phyloP scores from a whole-genome alignment of 495 filamentous ascomycete species.

The Podospora pseudopauciseta region DNA sequence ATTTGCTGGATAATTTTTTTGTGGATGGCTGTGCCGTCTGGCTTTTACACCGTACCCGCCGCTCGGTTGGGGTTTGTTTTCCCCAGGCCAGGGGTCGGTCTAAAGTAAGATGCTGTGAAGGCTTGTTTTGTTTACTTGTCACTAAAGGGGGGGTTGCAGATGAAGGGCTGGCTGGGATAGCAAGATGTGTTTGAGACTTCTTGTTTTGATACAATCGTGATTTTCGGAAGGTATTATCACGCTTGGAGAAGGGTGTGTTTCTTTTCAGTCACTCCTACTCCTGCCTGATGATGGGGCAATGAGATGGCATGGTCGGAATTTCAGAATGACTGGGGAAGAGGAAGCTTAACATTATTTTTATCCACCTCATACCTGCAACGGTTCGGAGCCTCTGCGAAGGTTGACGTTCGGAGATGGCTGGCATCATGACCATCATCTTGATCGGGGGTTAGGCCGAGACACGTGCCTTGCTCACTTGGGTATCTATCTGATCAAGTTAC shows the following conservation, averaged over 20 bases:
- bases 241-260: too few species aligned
- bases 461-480: too few species aligned
- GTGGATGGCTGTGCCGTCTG: background rate
- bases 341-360: background rate
- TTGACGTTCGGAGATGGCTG: background rate
- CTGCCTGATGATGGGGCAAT: background rate
- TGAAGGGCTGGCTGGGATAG: too few species aligned
- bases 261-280: too few species aligned
- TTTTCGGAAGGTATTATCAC: too few species aligned
- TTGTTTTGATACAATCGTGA: too few species aligned
- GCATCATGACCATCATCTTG: background rate
- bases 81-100: background rate
- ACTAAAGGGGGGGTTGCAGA: too few species aligned
- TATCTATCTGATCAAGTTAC: too few species aligned
- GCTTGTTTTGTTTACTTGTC: too few species aligned
- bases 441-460: background rate
- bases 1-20: background rate
- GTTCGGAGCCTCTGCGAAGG: background rate
- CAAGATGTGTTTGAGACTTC: too few species aligned
- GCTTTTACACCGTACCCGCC: background rate
- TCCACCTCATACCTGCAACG: background rate
- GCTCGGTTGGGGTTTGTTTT: background rate
- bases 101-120: background rate
- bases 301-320: background rate
- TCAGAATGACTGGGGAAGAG: background rate